Evolutionary conservation across 2,329 filamentous ascomycete species (phyloP).

Genomic region (Neonectria neomacrospora): DNA sequence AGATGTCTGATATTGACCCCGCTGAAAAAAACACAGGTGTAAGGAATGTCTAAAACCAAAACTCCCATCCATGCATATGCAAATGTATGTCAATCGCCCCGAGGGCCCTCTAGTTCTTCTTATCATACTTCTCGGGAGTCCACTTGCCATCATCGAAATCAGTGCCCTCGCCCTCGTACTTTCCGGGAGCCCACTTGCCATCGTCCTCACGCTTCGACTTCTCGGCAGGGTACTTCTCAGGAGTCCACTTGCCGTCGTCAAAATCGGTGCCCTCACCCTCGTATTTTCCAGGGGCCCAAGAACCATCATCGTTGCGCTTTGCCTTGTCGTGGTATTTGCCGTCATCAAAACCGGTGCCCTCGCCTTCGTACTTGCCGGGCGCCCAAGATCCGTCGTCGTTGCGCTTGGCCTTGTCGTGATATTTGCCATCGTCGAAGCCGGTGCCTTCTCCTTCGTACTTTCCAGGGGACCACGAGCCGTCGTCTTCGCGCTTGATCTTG

Average conservation of each 20-base stretch:
- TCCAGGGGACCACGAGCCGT: conserved; percentile 7
- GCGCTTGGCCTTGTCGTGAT: conserved; percentile 14
- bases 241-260: conserved; percentile 17
- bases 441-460: conserved; percentile 28
- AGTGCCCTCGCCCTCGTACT: conserved; percentile 26
- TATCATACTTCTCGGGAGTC: not conserved
- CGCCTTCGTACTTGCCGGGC: conserved; percentile 20
- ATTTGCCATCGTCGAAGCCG: conserved; percentile 11
- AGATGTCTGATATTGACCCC: not conserved
- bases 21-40: not conserved
- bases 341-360: not conserved
- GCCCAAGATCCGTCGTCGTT: conserved; percentile 9
- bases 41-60: not conserved
- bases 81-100: not conserved
- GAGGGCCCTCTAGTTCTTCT: not conserved
- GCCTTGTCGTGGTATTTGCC: conserved; percentile 23
- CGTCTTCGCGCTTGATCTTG: not conserved
- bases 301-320: not conserved
- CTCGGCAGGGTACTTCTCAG: not conserved
- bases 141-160: conserved; percentile 12
- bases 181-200: conserved; percentile 14
- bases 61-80: not conserved
- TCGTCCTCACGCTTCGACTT: not conserved
- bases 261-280: conserved; percentile 7
- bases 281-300: conserved; percentile 11